Evolutionary conservation across 2,329 filamentous ascomycete genomes (phyloP), one percentile per base, ranked within the genome.

Genomic region (Acarospora socialis): DNA sequence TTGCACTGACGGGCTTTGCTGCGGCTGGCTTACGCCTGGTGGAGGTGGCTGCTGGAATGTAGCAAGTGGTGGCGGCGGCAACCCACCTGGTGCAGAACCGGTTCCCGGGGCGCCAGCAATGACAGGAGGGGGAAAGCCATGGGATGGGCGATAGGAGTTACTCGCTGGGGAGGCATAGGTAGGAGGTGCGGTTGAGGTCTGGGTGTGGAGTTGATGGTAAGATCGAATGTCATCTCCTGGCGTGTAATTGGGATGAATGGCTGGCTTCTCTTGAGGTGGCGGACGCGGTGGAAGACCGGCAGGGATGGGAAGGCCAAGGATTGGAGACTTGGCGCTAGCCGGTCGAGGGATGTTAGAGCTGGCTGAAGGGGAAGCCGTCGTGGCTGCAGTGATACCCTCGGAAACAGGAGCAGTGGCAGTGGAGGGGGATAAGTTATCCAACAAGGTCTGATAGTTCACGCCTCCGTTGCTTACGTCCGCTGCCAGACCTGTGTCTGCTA

Each of bases 361-460:
- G 15, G 17, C 30, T 25, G 35, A 34, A 23, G 38, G 34, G 29
- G 44, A 19, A 32, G 41, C 39, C 38, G 43, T 46, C 28, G 45
- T 43, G 32, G 40, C 37, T 23, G 49, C 43, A 41, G 39, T 43
- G 29, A 46, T 20, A 31, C 34, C 41, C 24, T 48, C 46, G 30
- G 44, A 44, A 30, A 38, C 28, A 35, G 48, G 43, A 40, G 48
- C 46, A 41, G 47, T 46, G 34, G 48, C 46, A 35, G 44, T 43
- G 34, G 50, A 52, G 28, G 54, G 51, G 37, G 58, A 53, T 21
- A 63, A 52, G 44, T 61, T 63, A 51, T 63, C 59, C 45, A 65
- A 54, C 34, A 65, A 46, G 34, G 53, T 58, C 46, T 64, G 60
- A 43, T 60, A 61, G 45, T 63, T 57, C 46, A 64, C 56, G 37